A percentile compares a stretch with the other conserved stretches of the same genome.
These are phyloP conservation scores for Alternaria infectoria DNA, from an alignment of 2,329 filamentous ascomycete genomes.

Conservation along the genomic window DNA sequence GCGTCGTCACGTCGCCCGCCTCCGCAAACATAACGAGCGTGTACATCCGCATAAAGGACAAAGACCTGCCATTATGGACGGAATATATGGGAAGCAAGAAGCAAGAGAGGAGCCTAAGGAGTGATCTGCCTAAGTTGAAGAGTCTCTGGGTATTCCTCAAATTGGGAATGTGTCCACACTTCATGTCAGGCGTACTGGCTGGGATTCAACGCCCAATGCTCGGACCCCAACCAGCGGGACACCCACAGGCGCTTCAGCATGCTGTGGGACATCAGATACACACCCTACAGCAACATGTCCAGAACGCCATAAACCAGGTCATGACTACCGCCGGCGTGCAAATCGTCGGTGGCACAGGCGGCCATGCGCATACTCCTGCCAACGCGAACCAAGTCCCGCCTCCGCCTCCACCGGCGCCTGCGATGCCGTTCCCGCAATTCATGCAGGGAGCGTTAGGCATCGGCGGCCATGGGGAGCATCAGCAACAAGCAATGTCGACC, in stretches of 20 bases:
- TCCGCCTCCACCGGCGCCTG: conserved; percentile 26
- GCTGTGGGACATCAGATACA: conserved; percentile 35
- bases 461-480: conserved; percentile 2
- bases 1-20: conserved; percentile 39
- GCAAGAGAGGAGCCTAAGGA: conserved; percentile 36
- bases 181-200: conserved; percentile 16
- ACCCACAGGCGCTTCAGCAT: conserved; percentile 33
- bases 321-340: conserved; percentile 18
- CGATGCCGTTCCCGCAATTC: conserved; percentile 32
- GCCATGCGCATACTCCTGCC: conserved; percentile 1
- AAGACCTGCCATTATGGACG: conserved; percentile 47
- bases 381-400: conserved; percentile 13
- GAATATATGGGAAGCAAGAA: conserved; percentile 43
- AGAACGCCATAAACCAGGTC: conserved; percentile 24
- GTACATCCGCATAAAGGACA: conserved; percentile 46
- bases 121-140: conserved; percentile 45
- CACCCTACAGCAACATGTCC: conserved; percentile 34
- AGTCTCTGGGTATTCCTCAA: conserved; percentile 45
- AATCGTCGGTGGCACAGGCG: not conserved
- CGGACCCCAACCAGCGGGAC: conserved; percentile 1
- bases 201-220: not conserved
- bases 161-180: conserved; percentile 23
- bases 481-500: not conserved
- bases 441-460: conserved; percentile 14
- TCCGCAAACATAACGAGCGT: conserved; percentile 37